Base-by-base conservation (phyloP, 1,284 basidiomycete genomes). In the Sanguinoderma infundibulare region DNA sequence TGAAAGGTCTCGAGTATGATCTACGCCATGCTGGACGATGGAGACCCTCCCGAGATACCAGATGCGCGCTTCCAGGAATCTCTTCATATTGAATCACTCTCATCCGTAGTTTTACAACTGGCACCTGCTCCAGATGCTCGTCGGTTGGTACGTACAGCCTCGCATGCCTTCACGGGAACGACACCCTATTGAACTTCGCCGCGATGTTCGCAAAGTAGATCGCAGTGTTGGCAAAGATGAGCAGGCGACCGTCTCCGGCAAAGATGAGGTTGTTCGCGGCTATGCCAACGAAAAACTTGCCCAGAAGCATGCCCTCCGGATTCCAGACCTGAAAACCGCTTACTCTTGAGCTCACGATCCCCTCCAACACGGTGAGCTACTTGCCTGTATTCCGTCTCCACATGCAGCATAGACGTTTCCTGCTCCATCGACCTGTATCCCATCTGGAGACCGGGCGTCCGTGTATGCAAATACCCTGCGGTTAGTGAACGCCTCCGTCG, bases 351-450 rank as follows among this genome's bases (percentile, higher is more conserved):
- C 7, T 15, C 42, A n/a, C 1, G 20, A 42, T 10, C 6, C 17
- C 32, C 5, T 46, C 24, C 10, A n/a, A n/a, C n/a, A 7, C 8
- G 40, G 38, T 55, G 28, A 26, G 28, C 62, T 36, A 72, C 79
- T 49, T 60, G 86, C 81, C 68, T 91, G 84, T 1, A 90, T 85
- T 46, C 92, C 92, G 67, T 94, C 92, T 5, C 85, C 87, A 61
- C 81, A 83, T 2, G 87, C 87, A 17, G 85, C 78, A 68, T 90
- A 92, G 1, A 92, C 81, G 67, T 92, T 91, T 2, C 90, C 90
- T 1, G 81, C 69, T 1, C 75, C 75, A 69, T 94, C 90, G 32
- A 79, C 73, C 67, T 84, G 83, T 35, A 86, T 70, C n/a, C 83
- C 85, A 64, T 86, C 85, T 0, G 90, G 85, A 24, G 89, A 70